Conservation (phyloP, 768 basidiomycete genomes). For the Hortiboletus flavorubellus region DNA sequence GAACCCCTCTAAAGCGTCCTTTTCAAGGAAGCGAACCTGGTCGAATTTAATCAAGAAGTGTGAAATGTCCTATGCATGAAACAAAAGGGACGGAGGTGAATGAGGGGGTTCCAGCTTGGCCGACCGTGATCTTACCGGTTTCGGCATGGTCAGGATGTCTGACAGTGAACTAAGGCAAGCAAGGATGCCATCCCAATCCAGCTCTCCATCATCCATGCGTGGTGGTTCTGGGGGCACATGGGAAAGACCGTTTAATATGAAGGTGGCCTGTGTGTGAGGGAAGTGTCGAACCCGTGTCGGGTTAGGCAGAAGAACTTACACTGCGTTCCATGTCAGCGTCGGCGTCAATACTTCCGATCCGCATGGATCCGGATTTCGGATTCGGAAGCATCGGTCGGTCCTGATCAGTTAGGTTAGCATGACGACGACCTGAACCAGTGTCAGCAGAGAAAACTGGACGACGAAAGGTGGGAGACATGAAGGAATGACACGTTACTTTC, state of each 20-base stretch:
- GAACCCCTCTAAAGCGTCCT: no score
- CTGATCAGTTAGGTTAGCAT: no score
- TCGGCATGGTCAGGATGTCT: not conserved
- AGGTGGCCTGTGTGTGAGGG: not conserved
- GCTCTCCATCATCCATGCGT: not conserved
- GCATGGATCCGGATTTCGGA: no score
- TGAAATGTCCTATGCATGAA: no score
- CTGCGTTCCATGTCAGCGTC: not conserved
- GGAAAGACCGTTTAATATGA: not conserved
- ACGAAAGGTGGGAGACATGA: not conserved
- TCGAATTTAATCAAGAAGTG: no score
- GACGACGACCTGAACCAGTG: no score
- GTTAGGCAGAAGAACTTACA: not conserved
- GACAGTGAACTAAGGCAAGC: not conserved
- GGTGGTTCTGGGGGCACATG: not conserved
- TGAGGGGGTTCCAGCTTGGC: no score
- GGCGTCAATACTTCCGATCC: no score
- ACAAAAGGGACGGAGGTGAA: no score
- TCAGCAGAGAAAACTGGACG: no score
- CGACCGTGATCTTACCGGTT: not conserved
- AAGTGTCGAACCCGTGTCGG: not conserved
- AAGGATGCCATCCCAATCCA: not conserved
- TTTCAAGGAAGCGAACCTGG: no score
- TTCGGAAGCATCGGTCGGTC: no score
- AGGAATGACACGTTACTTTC: not conserved